These are phyloP conservation scores for Lophium mytilinum DNA, from an alignment of 495 filamentous ascomycete species.

Conservation along the genomic window DNA sequence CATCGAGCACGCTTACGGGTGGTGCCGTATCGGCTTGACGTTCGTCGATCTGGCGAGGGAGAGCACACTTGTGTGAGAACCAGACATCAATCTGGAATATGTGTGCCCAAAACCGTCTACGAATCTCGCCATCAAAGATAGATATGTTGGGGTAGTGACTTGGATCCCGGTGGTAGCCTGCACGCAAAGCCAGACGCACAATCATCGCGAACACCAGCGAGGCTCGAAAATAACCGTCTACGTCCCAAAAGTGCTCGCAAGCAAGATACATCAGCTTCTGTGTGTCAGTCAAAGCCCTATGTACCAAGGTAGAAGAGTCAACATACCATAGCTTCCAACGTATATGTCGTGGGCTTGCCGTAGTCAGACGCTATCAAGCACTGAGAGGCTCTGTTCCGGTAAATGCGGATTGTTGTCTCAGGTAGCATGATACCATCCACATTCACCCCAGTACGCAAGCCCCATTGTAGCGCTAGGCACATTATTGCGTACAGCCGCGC, in stretches of 20 bases:
- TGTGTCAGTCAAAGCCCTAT: no score
- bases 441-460: not conserved
- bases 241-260: not conserved
- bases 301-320: no score
- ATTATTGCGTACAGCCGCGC: constrained; percentile 5
- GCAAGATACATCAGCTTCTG: no score
- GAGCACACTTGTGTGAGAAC: constrained; percentile 29
- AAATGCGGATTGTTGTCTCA: not conserved
- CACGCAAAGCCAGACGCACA: constrained; percentile 42
- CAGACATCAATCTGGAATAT: constrained; percentile 45
- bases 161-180: constrained; percentile 51
- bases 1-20: constrained; percentile 36
- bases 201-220: constrained; percentile 5
- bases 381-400: not conserved
- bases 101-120: constrained; percentile 47
- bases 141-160: constrained; percentile 46
- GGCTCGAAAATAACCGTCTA: not conserved
- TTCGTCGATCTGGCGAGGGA: not conserved
- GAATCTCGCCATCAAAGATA: constrained; percentile 47
- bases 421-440: not conserved
- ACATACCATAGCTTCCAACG: not conserved
- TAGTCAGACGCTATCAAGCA: not conserved
- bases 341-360: not conserved
- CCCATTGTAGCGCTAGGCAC: not conserved
- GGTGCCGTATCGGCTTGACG: constrained; percentile 33